Conservation (phyloP, 78 protist genomes). For the Isochrysis galbana region DNA sequence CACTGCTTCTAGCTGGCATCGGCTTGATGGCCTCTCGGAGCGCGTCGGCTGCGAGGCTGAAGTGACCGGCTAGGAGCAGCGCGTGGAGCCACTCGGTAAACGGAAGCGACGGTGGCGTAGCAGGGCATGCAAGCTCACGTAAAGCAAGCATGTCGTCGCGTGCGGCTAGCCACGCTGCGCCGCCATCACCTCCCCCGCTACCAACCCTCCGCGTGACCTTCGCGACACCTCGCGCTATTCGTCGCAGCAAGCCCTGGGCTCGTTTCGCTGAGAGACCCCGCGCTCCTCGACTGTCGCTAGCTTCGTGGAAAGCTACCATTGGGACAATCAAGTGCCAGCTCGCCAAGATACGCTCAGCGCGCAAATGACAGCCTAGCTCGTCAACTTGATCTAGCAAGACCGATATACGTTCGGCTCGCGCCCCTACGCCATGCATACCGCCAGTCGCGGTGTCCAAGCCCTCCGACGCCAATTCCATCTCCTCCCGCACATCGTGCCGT, state of each 20-base stretch:
- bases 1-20: too few species aligned
- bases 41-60: not conserved
- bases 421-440: not conserved
- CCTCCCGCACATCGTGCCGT: not conserved
- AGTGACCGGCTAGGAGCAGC: not conserved
- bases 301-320: not conserved
- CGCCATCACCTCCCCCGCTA: not conserved
- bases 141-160: not conserved
- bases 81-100: not conserved
- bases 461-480: not conserved
- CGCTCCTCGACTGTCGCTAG: not conserved
- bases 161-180: not conserved
- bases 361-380: not conserved
- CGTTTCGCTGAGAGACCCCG: not conserved
- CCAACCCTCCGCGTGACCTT: not conserved
- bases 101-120: not conserved
- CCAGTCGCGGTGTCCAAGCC: not conserved
- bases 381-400: not conserved
- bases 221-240: not conserved
- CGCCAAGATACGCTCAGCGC: not conserved
- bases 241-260: not conserved
- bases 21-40: not conserved
- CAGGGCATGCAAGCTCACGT: not conserved
- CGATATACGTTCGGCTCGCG: not conserved
- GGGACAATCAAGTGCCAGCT: not conserved